Base-by-base conservation (phyloP, 176 grass and related monocot genomes). In the Eragrostis curvula region DNA sequence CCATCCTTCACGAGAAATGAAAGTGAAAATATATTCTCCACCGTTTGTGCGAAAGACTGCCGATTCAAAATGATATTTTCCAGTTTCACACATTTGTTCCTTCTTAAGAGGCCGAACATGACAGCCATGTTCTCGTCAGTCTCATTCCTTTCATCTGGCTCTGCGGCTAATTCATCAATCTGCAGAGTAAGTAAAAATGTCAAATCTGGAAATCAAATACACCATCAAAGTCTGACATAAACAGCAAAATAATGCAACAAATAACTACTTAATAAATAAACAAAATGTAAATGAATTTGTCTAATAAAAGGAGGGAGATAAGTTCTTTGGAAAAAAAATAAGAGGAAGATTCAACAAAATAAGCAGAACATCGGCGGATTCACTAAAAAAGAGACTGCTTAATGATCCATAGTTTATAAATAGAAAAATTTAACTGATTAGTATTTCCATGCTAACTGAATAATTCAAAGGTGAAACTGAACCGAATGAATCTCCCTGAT, bases 1-100 rank as follows among this genome's bases (percentile, higher is more conserved):
- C 83, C 88, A 8, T 90, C 83, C 43, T 89, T 89, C 58, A 89
- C 83, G 8, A 89, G 78, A 82, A 89, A 89, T 12, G 88, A 82
- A 28, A 89, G 71, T 8, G 88, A 77, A 71, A 89, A 89, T 82
- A 89, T 70, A 60, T 89, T 89, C 71, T 89, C 88, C 1, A 78
- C 71, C 0, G 88, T 85, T 45, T 89, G 78, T 24, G 83, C 76
- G 70, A 89, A 89, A 28, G 83, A 86, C 15, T 62, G 16, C 13
- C 64, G 41, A 44, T 86, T 89, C 49, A 89, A 17, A 65, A 89
- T 10, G 50, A 89, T 68, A 65, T 72, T 28, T 73, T 89, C 88
- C 5, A 86, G 71, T 12, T 80, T 85, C 77, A 52, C 78, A 15
- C 49, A 45, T 44, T 45, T 77, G 21, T 71, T 57, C 56, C 68